A percentile compares a stretch with the other conserved stretches of the same genome.
phyloP scores from a whole-genome alignment of 305 asterid species.

The Rubia balearica region DNA sequence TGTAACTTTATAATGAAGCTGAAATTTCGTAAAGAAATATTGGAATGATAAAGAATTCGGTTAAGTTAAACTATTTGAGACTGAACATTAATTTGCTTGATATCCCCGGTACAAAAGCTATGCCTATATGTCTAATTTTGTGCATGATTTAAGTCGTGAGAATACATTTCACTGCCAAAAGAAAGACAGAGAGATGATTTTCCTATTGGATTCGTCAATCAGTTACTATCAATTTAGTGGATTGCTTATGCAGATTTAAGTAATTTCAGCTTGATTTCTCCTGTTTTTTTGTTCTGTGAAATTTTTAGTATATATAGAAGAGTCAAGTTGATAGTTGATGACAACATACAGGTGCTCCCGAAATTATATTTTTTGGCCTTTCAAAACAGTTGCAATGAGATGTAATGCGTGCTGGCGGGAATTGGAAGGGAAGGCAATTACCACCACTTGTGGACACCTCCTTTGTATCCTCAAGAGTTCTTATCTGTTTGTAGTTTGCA shows the following conservation, averaged over 20 bases:
- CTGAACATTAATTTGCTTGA: background rate
- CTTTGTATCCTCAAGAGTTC: conserved; percentile 53
- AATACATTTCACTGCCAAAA: background rate
- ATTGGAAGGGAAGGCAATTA: conserved; percentile 77
- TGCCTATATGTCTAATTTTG: background rate
- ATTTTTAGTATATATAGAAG: background rate
- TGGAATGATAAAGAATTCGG: background rate
- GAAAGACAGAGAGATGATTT: background rate
- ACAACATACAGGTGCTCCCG: conserved; percentile 8
- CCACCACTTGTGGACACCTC: conserved; percentile 92
- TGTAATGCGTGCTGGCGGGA: conserved; percentile 97
- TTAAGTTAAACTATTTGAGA: background rate
- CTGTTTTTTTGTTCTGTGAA: background rate
- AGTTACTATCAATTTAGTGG: background rate
- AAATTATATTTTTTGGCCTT: conserved; percentile 10
- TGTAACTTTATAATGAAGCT: background rate
- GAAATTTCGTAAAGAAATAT: background rate
- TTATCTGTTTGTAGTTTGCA: conserved; percentile 1
- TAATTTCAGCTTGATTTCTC: conserved; percentile 4
- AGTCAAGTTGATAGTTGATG: background rate
- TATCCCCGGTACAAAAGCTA: background rate
- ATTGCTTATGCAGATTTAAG: background rate
- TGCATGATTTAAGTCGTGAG: background rate
- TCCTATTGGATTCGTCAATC: background rate
- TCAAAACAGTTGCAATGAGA: conserved; percentile 53